A percentile compares a stretch with the other conserved stretches of the same genome.
Evolutionary conservation across 2,329 filamentous ascomycete species (phyloP).

Genomic region (Pseudocercospora cruenta): DNA sequence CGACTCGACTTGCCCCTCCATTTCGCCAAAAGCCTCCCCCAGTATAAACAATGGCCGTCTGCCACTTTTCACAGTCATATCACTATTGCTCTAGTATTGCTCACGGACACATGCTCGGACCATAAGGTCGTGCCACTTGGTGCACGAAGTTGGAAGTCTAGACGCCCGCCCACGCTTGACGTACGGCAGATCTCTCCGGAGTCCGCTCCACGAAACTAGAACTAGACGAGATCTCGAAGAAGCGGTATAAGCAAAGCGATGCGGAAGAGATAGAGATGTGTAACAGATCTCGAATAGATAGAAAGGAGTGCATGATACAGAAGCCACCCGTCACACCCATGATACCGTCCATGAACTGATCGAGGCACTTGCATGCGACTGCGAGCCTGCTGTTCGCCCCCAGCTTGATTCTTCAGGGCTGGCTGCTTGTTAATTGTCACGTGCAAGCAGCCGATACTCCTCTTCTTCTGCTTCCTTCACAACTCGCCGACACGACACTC

Average conservation of each 20-base stretch:
- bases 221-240: not conserved
- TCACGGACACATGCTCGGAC: not conserved
- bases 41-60: too few relatives aligned
- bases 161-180: not conserved
- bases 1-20: too few relatives aligned
- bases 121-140: not conserved
- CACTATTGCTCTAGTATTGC: not conserved
- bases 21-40: too few relatives aligned
- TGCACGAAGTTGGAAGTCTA: not conserved
- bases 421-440: not conserved
- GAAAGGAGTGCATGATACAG: not conserved
- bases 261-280: not conserved
- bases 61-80: too few relatives aligned
- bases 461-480: conserved; percentile 17
- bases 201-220: not conserved
- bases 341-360: not conserved
- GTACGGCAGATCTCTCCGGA: not conserved
- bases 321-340: not conserved
- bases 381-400: not conserved
- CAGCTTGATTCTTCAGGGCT: not conserved
- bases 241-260: not conserved
- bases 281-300: not conserved
- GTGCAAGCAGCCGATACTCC: not conserved
- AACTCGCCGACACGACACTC: conserved; percentile 19
- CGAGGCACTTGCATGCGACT: not conserved